Evolutionary conservation across 345 rosid genomes (phyloP).

Genomic region (Isatis tinctoria): DNA sequence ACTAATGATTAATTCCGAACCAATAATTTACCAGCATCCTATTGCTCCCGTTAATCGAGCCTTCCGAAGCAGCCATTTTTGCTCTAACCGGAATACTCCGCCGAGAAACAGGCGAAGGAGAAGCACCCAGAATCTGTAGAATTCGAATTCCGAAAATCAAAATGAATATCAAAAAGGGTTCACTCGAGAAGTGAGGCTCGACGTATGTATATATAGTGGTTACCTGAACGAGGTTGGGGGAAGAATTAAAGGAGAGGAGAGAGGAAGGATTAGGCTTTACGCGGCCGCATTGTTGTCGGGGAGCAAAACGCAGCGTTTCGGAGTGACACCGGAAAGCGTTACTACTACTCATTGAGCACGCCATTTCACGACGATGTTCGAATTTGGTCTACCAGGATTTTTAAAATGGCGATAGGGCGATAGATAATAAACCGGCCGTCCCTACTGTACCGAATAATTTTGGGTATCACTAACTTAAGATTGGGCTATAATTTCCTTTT

Average conservation of each 20-base stretch:
- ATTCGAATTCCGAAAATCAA: neutral
- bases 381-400: neutral
- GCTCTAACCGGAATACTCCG: conserved; percentile 42
- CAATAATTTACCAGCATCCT: conserved; percentile 69
- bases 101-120: conserved; percentile 35
- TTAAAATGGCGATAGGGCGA: neutral
- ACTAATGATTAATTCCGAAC: neutral
- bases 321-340: conserved; percentile 38
- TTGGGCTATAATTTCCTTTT: neutral
- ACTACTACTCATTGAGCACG: conserved; percentile 27
- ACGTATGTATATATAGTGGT: neutral
- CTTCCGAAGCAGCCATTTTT: conserved; percentile 69
- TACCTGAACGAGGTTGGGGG: conserved; percentile 32
- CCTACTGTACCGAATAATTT: neutral
- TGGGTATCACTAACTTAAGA: neutral
- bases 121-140: neutral
- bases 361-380: conserved; percentile 36
- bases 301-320: conserved; percentile 49
- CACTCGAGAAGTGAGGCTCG: neutral
- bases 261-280: conserved; percentile 38
- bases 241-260: conserved; percentile 28
- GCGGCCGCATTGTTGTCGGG: conserved; percentile 23
- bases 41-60: conserved; percentile 48
- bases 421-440: neutral
- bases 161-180: conserved; percentile 1